Percentiles rank a stretch among this genome's conserved stretches.
These are phyloP conservation scores for Globisporangium middletonii DNA, from an alignment of 352 stramenopile species.

Conservation along the genomic window DNA sequence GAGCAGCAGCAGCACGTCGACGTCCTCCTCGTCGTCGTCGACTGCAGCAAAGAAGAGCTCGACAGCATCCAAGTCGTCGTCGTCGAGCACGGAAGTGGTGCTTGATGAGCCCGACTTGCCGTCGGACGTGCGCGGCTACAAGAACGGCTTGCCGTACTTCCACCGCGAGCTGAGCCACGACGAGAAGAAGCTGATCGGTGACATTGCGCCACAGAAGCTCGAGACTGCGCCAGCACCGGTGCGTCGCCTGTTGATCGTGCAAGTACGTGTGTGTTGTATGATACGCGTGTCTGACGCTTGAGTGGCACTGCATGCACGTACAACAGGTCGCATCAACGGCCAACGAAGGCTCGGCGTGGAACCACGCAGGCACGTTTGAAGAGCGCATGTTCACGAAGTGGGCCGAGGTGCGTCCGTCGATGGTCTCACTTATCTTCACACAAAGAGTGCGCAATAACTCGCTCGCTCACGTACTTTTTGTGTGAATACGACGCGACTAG, in stretches of 20 bases:
- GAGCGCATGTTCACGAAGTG: conserved; percentile 85
- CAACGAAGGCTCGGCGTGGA: conserved; percentile 89
- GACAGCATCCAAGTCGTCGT: neutral
- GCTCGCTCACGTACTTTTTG: neutral
- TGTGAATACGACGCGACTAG: conserved; percentile 6
- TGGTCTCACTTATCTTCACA: neutral
- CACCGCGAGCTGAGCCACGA: conserved; percentile 96
- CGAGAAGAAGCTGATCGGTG: conserved; percentile 94
- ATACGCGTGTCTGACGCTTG: neutral
- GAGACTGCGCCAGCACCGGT: conserved; percentile 30
- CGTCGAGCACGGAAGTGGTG: conserved; percentile 45
- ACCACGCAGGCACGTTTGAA: conserved; percentile 90
- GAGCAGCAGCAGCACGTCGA: neutral
- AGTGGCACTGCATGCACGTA: neutral
- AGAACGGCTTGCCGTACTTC: conserved; percentile 92
- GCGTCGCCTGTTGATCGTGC: neutral
- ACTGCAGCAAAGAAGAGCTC: conserved; percentile 1
- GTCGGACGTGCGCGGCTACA: conserved; percentile 63
- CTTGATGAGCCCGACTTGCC: conserved; percentile 61
- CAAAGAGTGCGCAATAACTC: too few species aligned
- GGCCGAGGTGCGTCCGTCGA: conserved; percentile 35
- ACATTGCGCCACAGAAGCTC: conserved; percentile 89
- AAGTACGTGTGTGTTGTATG: neutral
- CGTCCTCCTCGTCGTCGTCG: neutral
- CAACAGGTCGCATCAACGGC: conserved; percentile 15